Base-by-base conservation (phyloP, 1,139 yeast species). In the Sugiyamaella pinicola region DNA sequence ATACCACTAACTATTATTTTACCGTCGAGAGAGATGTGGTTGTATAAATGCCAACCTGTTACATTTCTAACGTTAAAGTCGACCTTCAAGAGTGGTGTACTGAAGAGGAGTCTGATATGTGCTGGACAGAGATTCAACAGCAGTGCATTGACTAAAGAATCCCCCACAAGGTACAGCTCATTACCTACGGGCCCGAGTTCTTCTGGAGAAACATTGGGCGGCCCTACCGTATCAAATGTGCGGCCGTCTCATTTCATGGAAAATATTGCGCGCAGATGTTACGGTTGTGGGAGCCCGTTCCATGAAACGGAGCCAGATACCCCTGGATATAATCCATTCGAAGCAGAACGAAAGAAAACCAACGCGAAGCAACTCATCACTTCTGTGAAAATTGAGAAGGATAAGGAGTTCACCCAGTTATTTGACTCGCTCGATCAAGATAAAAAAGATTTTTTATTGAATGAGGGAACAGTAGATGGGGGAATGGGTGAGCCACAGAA, bases 221-320 rank as follows among this genome's bases (percentile, higher is more conserved):
- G 17, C n/a, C 22, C 15, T 8, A 35, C 21, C 4, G 21, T 18
- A 35, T 22, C 41, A 13, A 35, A 21, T 26, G 29, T 26, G 12
- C 12, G 43, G 17, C 53, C 49, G 10, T 29, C 47, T 22, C 49
- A 44, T 44, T 31, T 39, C 15, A 44, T 45, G 53, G 50, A 39
- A 9, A 29, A 40, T 24, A 39, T 50, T 12, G 35, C 34, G 2
- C n/a, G 29, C 4, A 38, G 49, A 18, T 50, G 53, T 24, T 45
- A 13, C 22, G 53, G 53, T 2, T 83, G 88, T 68, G 87, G 87
- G 34, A 69, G 81, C 6, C 66, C 68, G 18, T 69, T 83, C 19
- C 87, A 83, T 61, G 63, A 64, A 13, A 58, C 55, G 1, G 69
- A 74, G 46, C 64, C 73, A 0, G 50, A 55, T 0, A 59, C 62